Evolutionary conservation across 495 filamentous ascomycete genomes (phyloP).

Genomic region (Massariosphaeria phaeospora): DNA sequence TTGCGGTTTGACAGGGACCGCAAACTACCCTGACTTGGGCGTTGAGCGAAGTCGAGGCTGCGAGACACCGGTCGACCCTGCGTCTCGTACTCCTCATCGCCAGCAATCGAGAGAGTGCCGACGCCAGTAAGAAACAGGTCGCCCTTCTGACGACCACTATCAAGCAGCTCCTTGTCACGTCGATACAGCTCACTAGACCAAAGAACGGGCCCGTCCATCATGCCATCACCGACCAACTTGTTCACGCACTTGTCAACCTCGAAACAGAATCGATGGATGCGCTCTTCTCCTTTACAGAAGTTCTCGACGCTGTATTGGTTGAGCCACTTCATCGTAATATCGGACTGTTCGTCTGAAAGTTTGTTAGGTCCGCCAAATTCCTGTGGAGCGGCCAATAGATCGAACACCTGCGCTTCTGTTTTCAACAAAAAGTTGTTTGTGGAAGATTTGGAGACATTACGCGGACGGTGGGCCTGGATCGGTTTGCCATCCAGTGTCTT

Average conservation of each 20-base stretch:
- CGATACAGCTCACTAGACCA: slow-evolving; percentile 89
- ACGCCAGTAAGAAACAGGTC: slow-evolving; percentile 49
- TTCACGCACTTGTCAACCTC: slow-evolving; percentile 83
- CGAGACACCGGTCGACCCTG: slow-evolving; percentile 39
- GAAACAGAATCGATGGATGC: slow-evolving; percentile 89
- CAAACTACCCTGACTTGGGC: slow-evolving; percentile 46
- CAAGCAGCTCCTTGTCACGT: slow-evolving; percentile 70
- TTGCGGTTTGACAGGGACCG: slow-evolving; percentile 53
- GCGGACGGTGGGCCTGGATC: slow-evolving; percentile 41
- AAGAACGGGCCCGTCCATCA: slow-evolving; percentile 80
- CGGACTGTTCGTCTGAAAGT: slow-evolving; percentile 90
- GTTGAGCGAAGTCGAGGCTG: slow-evolving; percentile 44
- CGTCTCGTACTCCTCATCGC: slow-evolving; percentile 45
- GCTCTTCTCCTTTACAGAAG: slow-evolving; percentile 91
- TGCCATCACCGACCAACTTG: slow-evolving; percentile 79
- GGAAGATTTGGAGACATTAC: slow-evolving; percentile 49
- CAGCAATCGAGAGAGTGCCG: slow-evolving; percentile 47
- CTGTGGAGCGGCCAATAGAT: slow-evolving; percentile 73
- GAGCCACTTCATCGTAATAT: slow-evolving; percentile 80
- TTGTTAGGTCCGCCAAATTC: slow-evolving; percentile 91
- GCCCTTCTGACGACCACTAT: slow-evolving; percentile 57
- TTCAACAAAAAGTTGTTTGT: slow-evolving; percentile 69
- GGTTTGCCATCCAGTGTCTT: slow-evolving; percentile 53
- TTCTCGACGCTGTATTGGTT: slow-evolving; percentile 79
- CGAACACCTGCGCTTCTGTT: slow-evolving; percentile 80